Evolutionary conservation across 441 rosid species (phyloP).

Genomic region (Populus hybrid): DNA sequence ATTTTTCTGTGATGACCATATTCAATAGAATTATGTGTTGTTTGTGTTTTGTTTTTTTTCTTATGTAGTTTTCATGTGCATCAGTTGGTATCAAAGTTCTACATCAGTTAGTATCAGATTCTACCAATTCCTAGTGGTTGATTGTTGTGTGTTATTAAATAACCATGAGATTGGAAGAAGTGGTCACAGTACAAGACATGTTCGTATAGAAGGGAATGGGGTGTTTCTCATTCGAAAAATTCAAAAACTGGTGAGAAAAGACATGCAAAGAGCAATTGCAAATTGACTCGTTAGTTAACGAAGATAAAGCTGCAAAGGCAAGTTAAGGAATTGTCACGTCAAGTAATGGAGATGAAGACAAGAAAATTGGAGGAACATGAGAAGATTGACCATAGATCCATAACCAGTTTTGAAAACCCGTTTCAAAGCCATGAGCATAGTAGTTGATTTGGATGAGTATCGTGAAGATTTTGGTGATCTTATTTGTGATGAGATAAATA

Average conservation of each 20-base stretch:
- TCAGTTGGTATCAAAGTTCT: too few species aligned
- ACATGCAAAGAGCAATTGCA: background rate
- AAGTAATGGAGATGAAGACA: background rate
- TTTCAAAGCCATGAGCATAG: too few species aligned
- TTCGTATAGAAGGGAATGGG: background rate
- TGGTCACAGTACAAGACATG: background rate
- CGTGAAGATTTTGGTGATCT: too few species aligned
- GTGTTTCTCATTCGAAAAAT: background rate
- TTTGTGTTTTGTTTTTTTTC: too few species aligned
- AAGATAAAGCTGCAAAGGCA: too few species aligned
- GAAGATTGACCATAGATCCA: background rate
- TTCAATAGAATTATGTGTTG: too few species aligned
- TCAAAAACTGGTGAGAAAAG: background rate
- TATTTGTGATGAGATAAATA: too few species aligned
- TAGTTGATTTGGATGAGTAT: too few species aligned
- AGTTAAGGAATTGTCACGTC: background rate
- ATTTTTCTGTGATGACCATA: too few species aligned
- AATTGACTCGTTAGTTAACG: too few species aligned
- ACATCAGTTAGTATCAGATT: too few species aligned
- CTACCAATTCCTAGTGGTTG: background rate
- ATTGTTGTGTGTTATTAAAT: background rate
- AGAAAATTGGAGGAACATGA: background rate
- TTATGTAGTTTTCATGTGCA: too few species aligned
- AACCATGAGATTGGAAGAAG: background rate
- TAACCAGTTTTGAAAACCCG: background rate